Base-by-base conservation (phyloP, 352 stramenopile genomes). In the Globisporangium cederbergense region DNA sequence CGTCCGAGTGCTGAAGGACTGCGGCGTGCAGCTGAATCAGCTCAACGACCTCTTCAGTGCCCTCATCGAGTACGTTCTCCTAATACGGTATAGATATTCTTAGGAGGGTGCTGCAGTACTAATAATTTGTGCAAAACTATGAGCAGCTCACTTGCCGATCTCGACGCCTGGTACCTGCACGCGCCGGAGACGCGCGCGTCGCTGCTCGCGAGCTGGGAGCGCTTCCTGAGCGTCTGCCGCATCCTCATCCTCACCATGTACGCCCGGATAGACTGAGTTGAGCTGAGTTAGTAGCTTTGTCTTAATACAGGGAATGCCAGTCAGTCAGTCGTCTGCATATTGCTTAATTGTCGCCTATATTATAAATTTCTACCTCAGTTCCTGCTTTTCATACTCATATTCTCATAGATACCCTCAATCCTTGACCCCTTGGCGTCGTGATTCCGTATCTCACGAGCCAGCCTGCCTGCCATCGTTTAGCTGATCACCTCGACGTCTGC, bases 91-190 rank as follows among this genome's bases (percentile, higher is more conserved):
- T n/a, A 28, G 25, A 28, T 28, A 28, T 46, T 6, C 9, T 42
- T 42, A 16, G 36, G 36, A 10, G 36, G 36, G 36, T 42, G 36
- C 11, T 42, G 36, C 36, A 14, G 36, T 14, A 42, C 14, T 42
- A 14, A 42, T 36, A 50, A 28, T 46, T 28, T 25, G 50, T 34
- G 32, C 14, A 45, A 52, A 22, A 55, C 9, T 28, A n/a, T 46
- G 25, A 38, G 7, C 46, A 87, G 72, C 18, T 80, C 79, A n/a
- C 66, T 90, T 16, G 64, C 71, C 4, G 65, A 80, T 51, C 70
- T 93, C 34, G 79, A 91, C 16, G 81, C 88, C 42, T 93, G 81
- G 84, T 93, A 93, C 59, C 68, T 91, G 2, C 81, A 87, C 46
- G 81, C 72, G 10, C 65, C 78, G 25, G 80, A 89, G 72, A 91